These are phyloP conservation scores for Aspergillus olivimuriae DNA, from an alignment of 495 filamentous ascomycete species.

Conservation along the genomic window DNA sequence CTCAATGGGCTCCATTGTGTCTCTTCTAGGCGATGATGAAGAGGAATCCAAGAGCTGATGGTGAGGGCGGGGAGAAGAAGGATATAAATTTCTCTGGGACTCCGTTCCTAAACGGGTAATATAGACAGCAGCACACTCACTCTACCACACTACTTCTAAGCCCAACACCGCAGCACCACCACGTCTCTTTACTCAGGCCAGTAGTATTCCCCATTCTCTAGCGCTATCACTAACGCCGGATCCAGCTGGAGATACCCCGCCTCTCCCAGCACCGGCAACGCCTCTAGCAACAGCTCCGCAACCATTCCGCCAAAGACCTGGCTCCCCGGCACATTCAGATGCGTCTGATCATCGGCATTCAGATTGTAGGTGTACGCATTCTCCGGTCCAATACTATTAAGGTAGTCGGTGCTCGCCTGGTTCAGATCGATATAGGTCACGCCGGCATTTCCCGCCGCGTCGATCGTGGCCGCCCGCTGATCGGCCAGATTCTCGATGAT, in stretches of 20 bases:
- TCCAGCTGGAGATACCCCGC: conserved; percentile 22
- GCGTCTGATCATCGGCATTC: conserved; percentile 32
- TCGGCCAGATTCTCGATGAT: conserved; percentile 34
- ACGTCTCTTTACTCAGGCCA: conserved; percentile 6
- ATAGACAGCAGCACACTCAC: conserved; percentile 1
- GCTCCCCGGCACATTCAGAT: conserved; percentile 37
- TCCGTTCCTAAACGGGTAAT: conserved; percentile 1
- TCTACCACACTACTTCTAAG: background rate
- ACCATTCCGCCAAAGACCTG: conserved; percentile 44
- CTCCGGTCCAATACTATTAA: conserved; percentile 37
- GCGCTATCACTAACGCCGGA: conserved; percentile 19
- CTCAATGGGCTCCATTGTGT: conserved; percentile 4
- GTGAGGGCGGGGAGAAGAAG: background rate
- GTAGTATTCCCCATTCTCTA: conserved; percentile 25
- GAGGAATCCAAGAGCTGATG: background rate
- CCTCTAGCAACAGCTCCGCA: conserved; percentile 27
- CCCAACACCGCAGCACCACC: background rate
- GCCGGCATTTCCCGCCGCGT: conserved; percentile 22
- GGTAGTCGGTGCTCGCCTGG: conserved; percentile 30
- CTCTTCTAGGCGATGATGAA: too few relatives aligned
- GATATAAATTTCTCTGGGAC: background rate
- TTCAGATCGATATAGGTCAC: conserved; percentile 39
- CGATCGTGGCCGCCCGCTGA: conserved; percentile 31
- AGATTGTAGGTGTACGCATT: conserved; percentile 36
- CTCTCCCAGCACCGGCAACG: conserved; percentile 12